Base-by-base conservation (phyloP, 2,329 filamentous ascomycete genomes). In the Pestalotiopsis sp. region DNA sequence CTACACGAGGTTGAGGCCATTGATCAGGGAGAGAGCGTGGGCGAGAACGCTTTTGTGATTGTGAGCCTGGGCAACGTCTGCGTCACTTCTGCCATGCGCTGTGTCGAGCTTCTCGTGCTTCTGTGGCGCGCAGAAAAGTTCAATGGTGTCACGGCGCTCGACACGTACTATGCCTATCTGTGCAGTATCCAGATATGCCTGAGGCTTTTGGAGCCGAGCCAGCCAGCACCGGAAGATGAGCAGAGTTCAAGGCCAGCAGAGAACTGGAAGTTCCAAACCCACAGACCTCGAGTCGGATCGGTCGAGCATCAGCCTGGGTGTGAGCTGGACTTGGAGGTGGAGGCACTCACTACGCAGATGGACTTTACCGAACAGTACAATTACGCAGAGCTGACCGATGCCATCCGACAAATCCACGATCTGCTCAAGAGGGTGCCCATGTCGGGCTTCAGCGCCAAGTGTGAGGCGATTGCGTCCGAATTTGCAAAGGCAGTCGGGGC, bases 361-460 rank as follows among this genome's bases (percentile, higher is more conserved):
- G n/a, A 63, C 7, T 68, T 75, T 12, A 67, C 73, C 25, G 66
- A 72, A 27, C 39, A 63, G 3, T 62, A 73, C 38, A 72, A 68
- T 20, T 14, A 64, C 5, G 71, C 70, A 2, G 67, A 75, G 62
- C 71, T 75, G 66, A 70, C 52, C 25, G 67, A 69, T 4, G 57
- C 49, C 7, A 73, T 75, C 7, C 63, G 67, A 14, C 68, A 71
- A 25, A 66, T 75, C 11, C 72, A 72, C 62, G 66, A 72, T 11
- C 68, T 74, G 38, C 72, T 75, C 67, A 68, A 72, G 36, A 72
- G 66, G 6, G 72, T 74, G 12, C 73, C 75, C 25, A 70, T 75
- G 27, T 75, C 72, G 56, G 74, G 74, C 7, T 74, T 73, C 52
- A 74, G 72, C 49, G 74, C 74, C 23, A 73, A 71, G 38, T 75